These are phyloP conservation scores for Talaromyces sp. DNA, from an alignment of 2,329 filamentous ascomycete species.

Conservation along the genomic window DNA sequence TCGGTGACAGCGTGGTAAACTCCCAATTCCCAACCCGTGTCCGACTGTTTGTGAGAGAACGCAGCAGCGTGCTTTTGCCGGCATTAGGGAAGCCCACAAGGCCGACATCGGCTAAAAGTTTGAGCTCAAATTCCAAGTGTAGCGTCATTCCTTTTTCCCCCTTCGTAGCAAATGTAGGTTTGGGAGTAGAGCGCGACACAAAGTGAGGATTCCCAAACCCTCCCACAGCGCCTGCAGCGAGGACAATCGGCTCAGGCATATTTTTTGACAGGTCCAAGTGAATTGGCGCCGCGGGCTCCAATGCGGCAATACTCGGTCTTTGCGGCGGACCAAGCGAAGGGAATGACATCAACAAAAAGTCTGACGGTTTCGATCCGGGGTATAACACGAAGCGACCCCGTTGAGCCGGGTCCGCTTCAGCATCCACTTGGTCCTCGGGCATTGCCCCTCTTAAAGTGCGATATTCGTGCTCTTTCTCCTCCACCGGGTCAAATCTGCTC, in stretches of 20 bases:
- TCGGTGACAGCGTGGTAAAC: conserved; percentile 91
- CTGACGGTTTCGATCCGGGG: conserved; percentile 71
- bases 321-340: conserved; percentile 54
- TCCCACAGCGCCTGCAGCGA: conserved; percentile 82
- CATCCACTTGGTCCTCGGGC: conserved; percentile 32
- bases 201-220: conserved; percentile 95
- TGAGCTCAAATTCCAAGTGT: conserved; percentile 82
- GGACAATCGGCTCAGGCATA: conserved; percentile 76
- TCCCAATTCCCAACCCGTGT: conserved; percentile 92
- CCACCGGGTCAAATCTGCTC: conserved; percentile 69
- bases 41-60: conserved; percentile 81
- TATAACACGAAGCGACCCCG: conserved; percentile 82
- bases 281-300: conserved; percentile 70
- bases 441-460: conserved; percentile 21
- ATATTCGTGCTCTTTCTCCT: conserved; percentile 54
- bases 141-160: conserved; percentile 76
- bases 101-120: conserved; percentile 90
- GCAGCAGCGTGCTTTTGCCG: conserved; percentile 87
- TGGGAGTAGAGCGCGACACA: conserved; percentile 65
- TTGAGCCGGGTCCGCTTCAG: conserved; percentile 38
- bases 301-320: conserved; percentile 54
- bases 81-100: conserved; percentile 94
- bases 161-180: conserved; percentile 83
- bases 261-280: conserved; percentile 68
- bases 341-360: conserved; percentile 57